Percentiles rank a stretch among this genome's conserved stretches.
Conservation (phyloP, 1,284 basidiomycete species). For the Takashimella koratensis region DNA sequence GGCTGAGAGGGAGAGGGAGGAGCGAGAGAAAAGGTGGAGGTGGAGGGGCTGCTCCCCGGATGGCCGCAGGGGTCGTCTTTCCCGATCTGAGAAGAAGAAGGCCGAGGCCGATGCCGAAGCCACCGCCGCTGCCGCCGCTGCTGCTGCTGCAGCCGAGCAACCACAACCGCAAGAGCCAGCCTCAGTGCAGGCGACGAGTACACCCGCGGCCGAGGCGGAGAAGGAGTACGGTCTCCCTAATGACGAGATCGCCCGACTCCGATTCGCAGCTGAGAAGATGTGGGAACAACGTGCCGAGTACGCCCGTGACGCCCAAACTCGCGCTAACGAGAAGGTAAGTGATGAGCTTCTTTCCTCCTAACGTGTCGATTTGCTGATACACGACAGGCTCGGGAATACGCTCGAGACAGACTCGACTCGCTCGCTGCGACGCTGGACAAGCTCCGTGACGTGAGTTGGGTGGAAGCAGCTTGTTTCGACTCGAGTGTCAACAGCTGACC, state of each 20-base stretch:
- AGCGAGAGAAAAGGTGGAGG: neutral
- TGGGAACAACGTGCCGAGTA: neutral
- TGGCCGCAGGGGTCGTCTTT: neutral
- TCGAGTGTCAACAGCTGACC: too few species aligned
- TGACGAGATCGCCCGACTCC: neutral
- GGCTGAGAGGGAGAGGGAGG: neutral
- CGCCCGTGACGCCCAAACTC: neutral
- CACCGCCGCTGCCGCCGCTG: too few species aligned
- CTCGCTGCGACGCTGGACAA: neutral
- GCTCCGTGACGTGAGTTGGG: neutral
- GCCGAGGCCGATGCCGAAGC: too few species aligned
- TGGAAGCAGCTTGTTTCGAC: too few species aligned
- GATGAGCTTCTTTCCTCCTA: neutral
- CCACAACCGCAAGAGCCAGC: neutral
- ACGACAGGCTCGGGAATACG: neutral
- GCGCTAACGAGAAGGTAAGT: neutral
- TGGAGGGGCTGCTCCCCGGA: neutral
- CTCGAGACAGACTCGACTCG: neutral
- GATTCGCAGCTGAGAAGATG: neutral
- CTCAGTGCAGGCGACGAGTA: neutral
- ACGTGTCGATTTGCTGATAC: neutral
- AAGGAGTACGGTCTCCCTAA: neutral
- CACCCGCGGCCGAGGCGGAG: neutral
- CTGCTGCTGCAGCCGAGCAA: neutral
- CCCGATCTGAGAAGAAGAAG: neutral